Evolutionary conservation across 148 eudicot species (phyloP).

Genomic region (Hydrangea macrophylla): DNA sequence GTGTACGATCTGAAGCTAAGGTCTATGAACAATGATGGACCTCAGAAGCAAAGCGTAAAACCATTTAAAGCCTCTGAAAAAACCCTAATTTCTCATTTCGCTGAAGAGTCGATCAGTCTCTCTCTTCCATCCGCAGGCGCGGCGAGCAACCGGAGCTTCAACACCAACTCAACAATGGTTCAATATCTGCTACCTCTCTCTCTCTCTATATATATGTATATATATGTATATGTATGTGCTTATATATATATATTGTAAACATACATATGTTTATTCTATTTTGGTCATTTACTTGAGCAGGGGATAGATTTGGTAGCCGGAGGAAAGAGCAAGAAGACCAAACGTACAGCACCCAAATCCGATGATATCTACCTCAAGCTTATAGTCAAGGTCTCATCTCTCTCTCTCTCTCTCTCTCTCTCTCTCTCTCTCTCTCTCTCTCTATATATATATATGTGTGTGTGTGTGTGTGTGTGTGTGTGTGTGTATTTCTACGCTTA

Average conservation of each 20-base stretch:
- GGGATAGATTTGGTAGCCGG: slow-evolving; percentile 36
- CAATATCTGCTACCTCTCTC: too few species aligned
- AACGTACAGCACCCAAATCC: slow-evolving; percentile 31
- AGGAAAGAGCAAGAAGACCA: slow-evolving; percentile 33
- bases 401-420: background rate
- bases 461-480: background rate
- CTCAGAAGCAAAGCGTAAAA: too few species aligned
- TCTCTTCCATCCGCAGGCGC: background rate
- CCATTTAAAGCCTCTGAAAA: background rate
- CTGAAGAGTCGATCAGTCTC: background rate
- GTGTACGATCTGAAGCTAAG: too few species aligned
- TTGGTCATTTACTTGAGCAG: slow-evolving; percentile 8
- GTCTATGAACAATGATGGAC: too few species aligned
- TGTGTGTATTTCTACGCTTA: too few species aligned
- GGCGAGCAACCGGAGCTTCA: background rate
- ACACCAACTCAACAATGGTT: background rate
- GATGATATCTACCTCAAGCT: slow-evolving; percentile 35
- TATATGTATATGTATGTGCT: background rate
- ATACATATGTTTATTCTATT: background rate
- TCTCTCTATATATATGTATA: background rate
- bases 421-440: background rate
- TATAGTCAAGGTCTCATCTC: slow-evolving; percentile 23
- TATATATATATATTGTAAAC: background rate
- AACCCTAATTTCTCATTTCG: background rate
- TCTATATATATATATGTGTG: background rate